phyloP scores from a whole-genome alignment of 176 grass and related monocot genomes.

The Areca catechu region DNA sequence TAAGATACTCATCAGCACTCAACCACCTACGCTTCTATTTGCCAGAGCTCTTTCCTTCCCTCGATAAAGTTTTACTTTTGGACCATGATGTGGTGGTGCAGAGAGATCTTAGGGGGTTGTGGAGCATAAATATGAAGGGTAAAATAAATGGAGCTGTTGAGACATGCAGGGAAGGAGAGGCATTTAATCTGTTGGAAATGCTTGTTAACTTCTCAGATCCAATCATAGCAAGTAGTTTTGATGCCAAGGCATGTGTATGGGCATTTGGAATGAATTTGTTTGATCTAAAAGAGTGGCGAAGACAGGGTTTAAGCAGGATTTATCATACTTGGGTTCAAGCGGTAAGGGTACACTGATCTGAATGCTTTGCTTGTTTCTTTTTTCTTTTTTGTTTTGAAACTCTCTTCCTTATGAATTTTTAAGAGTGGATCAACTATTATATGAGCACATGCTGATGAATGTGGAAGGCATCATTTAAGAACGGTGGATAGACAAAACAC shows the following conservation, averaged over 20 bases:
- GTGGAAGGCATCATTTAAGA: no score
- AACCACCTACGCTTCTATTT: conserved; percentile 91
- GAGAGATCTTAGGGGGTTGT: conserved; percentile 50
- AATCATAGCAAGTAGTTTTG: conserved; percentile 34
- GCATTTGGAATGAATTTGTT: conserved; percentile 86
- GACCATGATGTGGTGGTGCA: conserved; percentile 89
- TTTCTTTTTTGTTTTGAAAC: neutral
- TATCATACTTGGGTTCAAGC: conserved; percentile 58
- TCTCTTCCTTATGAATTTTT: no score
- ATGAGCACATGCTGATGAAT: no score
- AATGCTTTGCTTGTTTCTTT: neutral
- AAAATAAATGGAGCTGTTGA: conserved; percentile 64
- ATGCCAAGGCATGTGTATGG: conserved; percentile 55
- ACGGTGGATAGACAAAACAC: no score
- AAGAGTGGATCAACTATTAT: no score
- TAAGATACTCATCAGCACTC: conserved; percentile 60
- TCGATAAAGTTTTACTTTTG: conserved; percentile 74
- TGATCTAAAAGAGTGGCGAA: conserved; percentile 68
- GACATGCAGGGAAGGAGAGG: conserved; percentile 31
- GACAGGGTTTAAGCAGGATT: conserved; percentile 30
- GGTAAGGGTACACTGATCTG: conserved; percentile 33
- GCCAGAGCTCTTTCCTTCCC: conserved; percentile 67
- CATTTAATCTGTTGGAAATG: conserved; percentile 34
- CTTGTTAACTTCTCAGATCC: conserved; percentile 67
- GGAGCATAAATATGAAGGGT: conserved; percentile 51